These are phyloP conservation scores for Ceratocystis huliohia DNA, from an alignment of 2,329 filamentous ascomycete genomes.

Conservation along the genomic window DNA sequence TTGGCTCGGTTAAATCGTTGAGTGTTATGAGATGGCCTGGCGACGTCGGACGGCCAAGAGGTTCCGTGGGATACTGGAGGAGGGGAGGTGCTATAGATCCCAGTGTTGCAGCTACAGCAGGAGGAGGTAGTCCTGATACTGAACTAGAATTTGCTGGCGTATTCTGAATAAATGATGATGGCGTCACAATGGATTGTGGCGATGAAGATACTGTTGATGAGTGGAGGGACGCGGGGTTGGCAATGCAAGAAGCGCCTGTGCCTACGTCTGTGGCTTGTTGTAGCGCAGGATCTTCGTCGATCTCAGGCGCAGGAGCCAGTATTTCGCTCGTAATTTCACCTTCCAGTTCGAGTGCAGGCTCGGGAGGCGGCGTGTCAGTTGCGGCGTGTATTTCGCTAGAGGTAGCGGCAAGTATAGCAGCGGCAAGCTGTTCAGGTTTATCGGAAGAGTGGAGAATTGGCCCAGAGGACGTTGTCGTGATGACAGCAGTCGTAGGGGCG, in stretches of 20 bases:
- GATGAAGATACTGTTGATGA: constrained; percentile 18
- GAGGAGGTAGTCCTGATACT: constrained; percentile 19
- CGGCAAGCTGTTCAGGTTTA: constrained; percentile 17
- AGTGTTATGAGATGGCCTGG: constrained; percentile 7
- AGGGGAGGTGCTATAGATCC: constrained; percentile 17
- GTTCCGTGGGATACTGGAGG: constrained; percentile 4
- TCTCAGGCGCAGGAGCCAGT: not conserved
- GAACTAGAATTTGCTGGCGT: constrained; percentile 22
- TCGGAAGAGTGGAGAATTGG: constrained; percentile 10
- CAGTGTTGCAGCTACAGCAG: constrained; percentile 21
- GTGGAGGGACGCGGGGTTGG: constrained; percentile 22
- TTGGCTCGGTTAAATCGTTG: constrained; percentile 29
- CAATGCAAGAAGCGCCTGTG: not conserved
- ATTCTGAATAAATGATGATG: constrained; percentile 44
- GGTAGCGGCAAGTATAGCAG: constrained; percentile 16
- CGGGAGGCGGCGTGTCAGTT: not conserved
- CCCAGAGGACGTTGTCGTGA: not conserved
- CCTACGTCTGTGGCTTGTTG: not conserved
- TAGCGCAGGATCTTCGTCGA: not conserved
- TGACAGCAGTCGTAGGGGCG: constrained; percentile 6
- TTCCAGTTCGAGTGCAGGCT: not conserved
- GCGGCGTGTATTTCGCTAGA: constrained; percentile 17
- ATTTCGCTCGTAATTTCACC: constrained; percentile 4
- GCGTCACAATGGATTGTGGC: constrained; percentile 40
- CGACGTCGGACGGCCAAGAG: constrained; percentile 1